Base-by-base conservation (phyloP, 176 grass and related monocot species). In the Avena insularis region DNA sequence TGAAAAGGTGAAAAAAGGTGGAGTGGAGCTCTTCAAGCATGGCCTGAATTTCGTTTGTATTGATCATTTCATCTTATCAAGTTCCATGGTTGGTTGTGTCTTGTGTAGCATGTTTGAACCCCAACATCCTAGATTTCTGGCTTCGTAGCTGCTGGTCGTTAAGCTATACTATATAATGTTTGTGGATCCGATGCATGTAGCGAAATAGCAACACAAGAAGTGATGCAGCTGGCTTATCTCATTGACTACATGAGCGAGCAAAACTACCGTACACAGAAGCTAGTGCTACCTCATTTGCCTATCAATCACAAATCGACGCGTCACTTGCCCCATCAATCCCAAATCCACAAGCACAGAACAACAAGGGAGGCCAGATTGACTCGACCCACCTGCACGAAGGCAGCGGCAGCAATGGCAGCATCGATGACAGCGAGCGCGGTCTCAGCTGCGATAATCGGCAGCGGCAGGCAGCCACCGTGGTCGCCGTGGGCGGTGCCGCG, bases 361-460 rank as follows among this genome's bases (percentile, higher is more conserved):
- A 80, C 27, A 74, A 35, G 56, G 16, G 38, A 70, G 53, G 75
- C 33, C 55, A 71, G 33, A 95, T 87, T 67, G 38, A 89, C 88
- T 83, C 50, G 81, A 80, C 76, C 14, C 86, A 99, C 97, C 97
- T 99, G 97, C 82, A 99, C 71, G 87, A 94, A 94, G 85, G 94
- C 87, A 8, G 80, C 86, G 56, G 82, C 64, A 2, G 94, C 86
- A 85, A 99, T 87, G 80, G 80, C 61, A 20, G 85, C 89, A 7
- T 97, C 92, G 77, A 97, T 43, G 23, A 82, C 83, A 63, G 94
- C 92, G 12, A 99, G 94, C 45, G 81, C 85, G 27, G 77, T 12
- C 59, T 93, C 87, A 2, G 92, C 87, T 5, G 86, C 85, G 55
- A 90, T 38, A 36, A 94, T 65, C 36, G 92, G 88, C 61, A 80